phyloP scores from a whole-genome alignment of 202 grass and related monocot genomes.

The Zizania palustris region DNA sequence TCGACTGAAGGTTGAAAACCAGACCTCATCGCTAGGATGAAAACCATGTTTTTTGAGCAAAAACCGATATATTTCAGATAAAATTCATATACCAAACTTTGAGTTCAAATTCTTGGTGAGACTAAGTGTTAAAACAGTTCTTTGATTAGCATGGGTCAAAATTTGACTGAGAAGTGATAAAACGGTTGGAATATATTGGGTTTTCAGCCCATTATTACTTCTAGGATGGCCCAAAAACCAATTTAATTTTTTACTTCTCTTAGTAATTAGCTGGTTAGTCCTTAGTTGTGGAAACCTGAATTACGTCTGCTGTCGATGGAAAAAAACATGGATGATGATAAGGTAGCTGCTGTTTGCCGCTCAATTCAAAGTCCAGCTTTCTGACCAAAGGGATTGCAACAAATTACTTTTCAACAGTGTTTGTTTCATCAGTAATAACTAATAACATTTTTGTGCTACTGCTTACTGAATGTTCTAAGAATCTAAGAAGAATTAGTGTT shows the following conservation, averaged over 20 bases:
- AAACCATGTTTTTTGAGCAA: too few species aligned
- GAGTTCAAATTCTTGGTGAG: too few species aligned
- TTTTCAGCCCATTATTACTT: background rate
- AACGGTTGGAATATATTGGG: too few species aligned
- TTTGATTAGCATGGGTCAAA: too few species aligned
- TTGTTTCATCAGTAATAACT: constrained; percentile 7
- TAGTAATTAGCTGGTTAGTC: too few species aligned
- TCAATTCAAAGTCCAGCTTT: background rate
- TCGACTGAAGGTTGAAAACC: too few species aligned
- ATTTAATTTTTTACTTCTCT: background rate
- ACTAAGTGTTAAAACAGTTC: too few species aligned
- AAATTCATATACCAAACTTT: too few species aligned
- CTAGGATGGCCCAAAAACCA: constrained; percentile 18
- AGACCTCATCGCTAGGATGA: too few species aligned
- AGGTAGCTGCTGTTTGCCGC: constrained; percentile 2
- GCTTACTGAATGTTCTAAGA: constrained; percentile 2
- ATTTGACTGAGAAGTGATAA: too few species aligned
- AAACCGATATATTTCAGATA: too few species aligned
- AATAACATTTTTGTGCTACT: background rate
- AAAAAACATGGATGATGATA: background rate
- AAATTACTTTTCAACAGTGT: constrained; percentile 10
- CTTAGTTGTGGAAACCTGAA: background rate
- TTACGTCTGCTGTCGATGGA: background rate
- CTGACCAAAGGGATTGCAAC: background rate
- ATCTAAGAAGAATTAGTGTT: background rate